Base-by-base conservation (phyloP, 805 yeast species). In the Metschnikowia sp. region DNA sequence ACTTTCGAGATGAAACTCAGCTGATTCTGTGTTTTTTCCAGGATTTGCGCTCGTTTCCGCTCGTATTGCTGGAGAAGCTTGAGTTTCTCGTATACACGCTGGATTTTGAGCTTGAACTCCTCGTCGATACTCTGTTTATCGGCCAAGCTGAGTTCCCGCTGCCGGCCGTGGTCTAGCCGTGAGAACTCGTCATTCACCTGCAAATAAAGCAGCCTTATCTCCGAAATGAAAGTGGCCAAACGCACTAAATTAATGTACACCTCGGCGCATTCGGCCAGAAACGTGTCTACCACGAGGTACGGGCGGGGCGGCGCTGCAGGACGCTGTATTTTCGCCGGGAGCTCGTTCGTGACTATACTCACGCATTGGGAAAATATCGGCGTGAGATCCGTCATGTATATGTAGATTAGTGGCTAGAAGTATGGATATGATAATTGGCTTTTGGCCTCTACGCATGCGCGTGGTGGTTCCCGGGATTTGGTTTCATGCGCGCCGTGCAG, bases 71-170 rank as follows among this genome's bases (percentile, higher is more conserved):
- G 81, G 42, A 80, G 59, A 44, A 69, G 59, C 49, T 75, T 77
- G 40, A 79, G 69, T 56, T 79, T 75, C 48, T 77, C 78, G 50
- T 74, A 74, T 52, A 79, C 68, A 47, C 74, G 73, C 53, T 79
- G 83, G 39, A 82, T 55, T 57, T 79, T 77, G 22, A 74, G 56
- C 47, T 79, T 73, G 37, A 80, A 69, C 48, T 80, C 81, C 40
- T 79, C 76, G 53, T 82, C 86, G 19, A 82, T 71, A 33, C 73
- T 70, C 50, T 80, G 79, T 55, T 81, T 78, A 35, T 81, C 83
- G 9, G 64, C 69, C 30, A 72, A 70, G 26, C 74, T 56, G 60
- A 79, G 67, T 7, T 53, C 55, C 10, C 41, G 40, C 3, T 32
- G 36, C 10, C 42, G 29, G 7, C 42, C 42, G 26, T 28, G 40